Evolutionary conservation across 345 rosid genomes (phyloP).

Genomic region (Aquilaria malaccensis): DNA sequence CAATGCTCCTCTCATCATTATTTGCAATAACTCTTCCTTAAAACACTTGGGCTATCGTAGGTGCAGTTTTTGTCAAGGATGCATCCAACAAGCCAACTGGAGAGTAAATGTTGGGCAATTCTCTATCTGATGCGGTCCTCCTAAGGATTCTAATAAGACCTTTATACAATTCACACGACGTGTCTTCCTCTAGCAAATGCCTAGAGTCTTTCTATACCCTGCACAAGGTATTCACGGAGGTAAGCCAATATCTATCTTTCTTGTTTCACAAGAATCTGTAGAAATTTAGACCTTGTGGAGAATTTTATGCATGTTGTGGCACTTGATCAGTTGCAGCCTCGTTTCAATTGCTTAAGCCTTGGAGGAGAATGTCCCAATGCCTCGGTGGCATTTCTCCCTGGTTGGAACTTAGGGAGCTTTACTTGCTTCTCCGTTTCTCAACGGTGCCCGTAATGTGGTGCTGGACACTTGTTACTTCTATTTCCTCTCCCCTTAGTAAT

Average conservation of each 20-base stretch:
- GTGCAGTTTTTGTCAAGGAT: slow-evolving; percentile 13
- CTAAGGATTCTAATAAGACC: slow-evolving; percentile 13
- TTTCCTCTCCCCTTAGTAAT: slow-evolving; percentile 24
- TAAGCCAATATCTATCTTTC: neutral
- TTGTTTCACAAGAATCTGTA: neutral
- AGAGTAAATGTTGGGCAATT: slow-evolving; percentile 18
- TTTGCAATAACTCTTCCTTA: slow-evolving; percentile 47
- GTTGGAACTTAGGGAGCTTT: slow-evolving; percentile 25
- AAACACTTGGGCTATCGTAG: slow-evolving; percentile 29
- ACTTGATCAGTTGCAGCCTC: slow-evolving; percentile 20
- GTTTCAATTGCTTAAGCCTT: slow-evolving; percentile 4
- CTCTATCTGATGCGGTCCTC: slow-evolving; percentile 10
- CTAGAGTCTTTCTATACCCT: slow-evolving; percentile 41
- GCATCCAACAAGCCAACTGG: slow-evolving; percentile 16
- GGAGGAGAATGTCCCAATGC: slow-evolving; percentile 29
- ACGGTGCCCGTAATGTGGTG: slow-evolving; percentile 22
- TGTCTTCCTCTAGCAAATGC: slow-evolving; percentile 16
- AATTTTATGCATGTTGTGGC: slow-evolving; percentile 3
- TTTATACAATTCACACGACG: slow-evolving; percentile 6
- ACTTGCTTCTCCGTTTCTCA: slow-evolving; percentile 27
- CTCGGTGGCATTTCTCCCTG: slow-evolving; percentile 21
- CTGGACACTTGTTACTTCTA: slow-evolving; percentile 22
- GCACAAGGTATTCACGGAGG: slow-evolving; percentile 12
- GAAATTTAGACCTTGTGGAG: neutral
- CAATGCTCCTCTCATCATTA: slow-evolving; percentile 51